Base-by-base conservation (phyloP, 139 green algal genomes). In the Tetradesmus lagerheimii region DNA sequence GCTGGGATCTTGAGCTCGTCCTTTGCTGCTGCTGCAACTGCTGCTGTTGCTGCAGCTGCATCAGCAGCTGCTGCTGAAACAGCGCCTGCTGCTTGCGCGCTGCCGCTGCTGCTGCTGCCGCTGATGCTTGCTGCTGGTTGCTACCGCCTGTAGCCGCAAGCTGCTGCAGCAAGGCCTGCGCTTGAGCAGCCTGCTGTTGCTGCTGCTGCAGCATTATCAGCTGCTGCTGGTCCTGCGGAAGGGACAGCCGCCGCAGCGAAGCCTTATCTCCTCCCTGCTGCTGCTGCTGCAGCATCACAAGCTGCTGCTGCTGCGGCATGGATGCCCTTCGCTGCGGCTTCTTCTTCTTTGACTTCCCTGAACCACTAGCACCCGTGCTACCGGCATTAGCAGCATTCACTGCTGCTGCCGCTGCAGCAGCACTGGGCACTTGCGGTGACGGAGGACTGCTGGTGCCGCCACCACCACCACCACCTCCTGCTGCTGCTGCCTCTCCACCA, bases 21-120 rank as follows among this genome's bases (percentile, higher is more conserved):
- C 34, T 15, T 18, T 57, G 37, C 77, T 25, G 37, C 38, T 64
- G 50, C 81, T 87, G 81, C 50, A 57, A 31, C 34, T 76, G 50
- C 47, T 80, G 78, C 6, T 79, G 82, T 2, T 78, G 76, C 76
- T 82, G 76, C 47, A 12, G 80, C n/a, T 29, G 71, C n/a, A 31
- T 9, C 80, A 62, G 80, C 80, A 62, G 80, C 80, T 75, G 80
- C 80, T 75, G 80, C 45, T 64, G 35, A 1, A 71, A 71, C 57
- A 71, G 71, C 71, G 45, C 80, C 80, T 43, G 47, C 80, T 86
- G 80, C 45, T 86, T 85, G 25, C 38, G 77, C 2, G 43, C 79
- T 84, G 80, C 80, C 35, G 80, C 80, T 75, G 80, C 80, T 47
- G 80, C 47, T 75, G 80, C 45, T 27, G 80, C 47, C 47, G 80